Evolutionary conservation across 805 yeast genomes (phyloP).

Genomic region (Suhomyces emberorum): DNA sequence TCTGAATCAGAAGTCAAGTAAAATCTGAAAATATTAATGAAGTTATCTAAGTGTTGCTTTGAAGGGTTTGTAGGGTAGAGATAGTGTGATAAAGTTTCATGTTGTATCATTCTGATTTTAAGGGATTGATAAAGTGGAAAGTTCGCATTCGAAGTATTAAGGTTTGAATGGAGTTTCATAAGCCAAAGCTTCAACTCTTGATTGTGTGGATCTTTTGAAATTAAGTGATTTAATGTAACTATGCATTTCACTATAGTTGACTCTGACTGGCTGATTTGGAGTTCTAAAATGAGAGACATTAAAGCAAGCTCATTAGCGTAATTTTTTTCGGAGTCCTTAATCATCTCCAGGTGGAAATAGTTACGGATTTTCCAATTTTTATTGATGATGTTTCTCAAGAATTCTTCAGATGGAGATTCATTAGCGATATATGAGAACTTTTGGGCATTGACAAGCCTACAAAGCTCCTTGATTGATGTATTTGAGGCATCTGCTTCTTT

Average conservation of each 20-base stretch:
- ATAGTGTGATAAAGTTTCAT: slow-evolving; percentile 61
- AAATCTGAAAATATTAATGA: slow-evolving; percentile 38
- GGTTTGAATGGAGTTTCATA: slow-evolving; percentile 53
- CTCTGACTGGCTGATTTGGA: slow-evolving; percentile 20
- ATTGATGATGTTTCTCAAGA: slow-evolving; percentile 1
- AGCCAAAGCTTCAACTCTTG: slow-evolving; percentile 72
- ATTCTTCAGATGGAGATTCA: background rate
- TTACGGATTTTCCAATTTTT: slow-evolving; percentile 28
- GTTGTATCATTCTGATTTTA: slow-evolving; percentile 71
- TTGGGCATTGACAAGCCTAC: slow-evolving; percentile 36
- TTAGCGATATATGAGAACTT: slow-evolving; percentile 45
- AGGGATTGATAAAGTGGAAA: slow-evolving; percentile 48
- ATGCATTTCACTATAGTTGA: slow-evolving; percentile 36
- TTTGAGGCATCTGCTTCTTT: background rate
- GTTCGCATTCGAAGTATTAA: slow-evolving; percentile 56
- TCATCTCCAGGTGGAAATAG: slow-evolving; percentile 17
- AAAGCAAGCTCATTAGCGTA: slow-evolving; percentile 65
- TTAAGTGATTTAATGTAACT: slow-evolving; percentile 55
- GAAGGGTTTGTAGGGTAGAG: slow-evolving; percentile 34
- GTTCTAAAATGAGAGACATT: slow-evolving; percentile 40
- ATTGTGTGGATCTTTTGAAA: slow-evolving; percentile 61
- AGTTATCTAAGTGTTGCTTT: slow-evolving; percentile 20
- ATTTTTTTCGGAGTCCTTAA: slow-evolving; percentile 63
- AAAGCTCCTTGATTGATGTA: slow-evolving; percentile 13
- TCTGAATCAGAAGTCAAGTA: slow-evolving; percentile 56